A percentile compares a stretch with the other conserved stretches of the same genome.
These are phyloP conservation scores for Spathaspora girioi DNA, from an alignment of 805 yeast genomes.

Conservation along the genomic window DNA sequence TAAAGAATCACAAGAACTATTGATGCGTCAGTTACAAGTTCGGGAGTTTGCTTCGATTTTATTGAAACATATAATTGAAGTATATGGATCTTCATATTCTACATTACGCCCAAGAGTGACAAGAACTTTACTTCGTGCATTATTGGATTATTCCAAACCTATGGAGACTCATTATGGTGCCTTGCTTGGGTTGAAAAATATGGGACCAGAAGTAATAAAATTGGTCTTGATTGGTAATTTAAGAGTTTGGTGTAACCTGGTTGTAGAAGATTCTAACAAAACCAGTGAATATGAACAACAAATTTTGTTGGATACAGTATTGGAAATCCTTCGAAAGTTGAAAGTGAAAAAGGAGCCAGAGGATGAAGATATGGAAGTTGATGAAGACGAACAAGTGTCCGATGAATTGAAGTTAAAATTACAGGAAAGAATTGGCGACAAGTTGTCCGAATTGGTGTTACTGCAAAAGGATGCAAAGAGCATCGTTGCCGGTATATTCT, in stretches of 20 bases:
- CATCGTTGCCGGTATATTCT: conserved; percentile 63
- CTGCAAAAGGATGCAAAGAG: conserved; percentile 46
- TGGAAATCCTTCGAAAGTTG: conserved; percentile 55
- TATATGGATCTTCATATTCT: conserved; percentile 81
- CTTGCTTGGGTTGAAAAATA: conserved; percentile 72
- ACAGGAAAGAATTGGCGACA: conserved; percentile 56
- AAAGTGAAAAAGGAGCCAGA: conserved; percentile 22
- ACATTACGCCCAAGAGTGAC: conserved; percentile 92
- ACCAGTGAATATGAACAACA: conserved; percentile 41
- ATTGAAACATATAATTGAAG: conserved; percentile 69
- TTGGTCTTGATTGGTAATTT: conserved; percentile 81
- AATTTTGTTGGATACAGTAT: conserved; percentile 42
- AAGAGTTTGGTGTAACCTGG: conserved; percentile 70
- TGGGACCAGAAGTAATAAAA: conserved; percentile 86
- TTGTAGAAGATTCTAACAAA: conserved; percentile 37
- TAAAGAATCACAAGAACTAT: conserved; percentile 22
- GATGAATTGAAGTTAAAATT: conserved; percentile 40
- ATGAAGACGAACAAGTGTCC: conserved; percentile 22
- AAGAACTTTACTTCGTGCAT: conserved; percentile 86
- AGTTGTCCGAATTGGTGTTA: conserved; percentile 48
- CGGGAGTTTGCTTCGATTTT: conserved; percentile 87
- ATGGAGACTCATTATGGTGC: conserved; percentile 93
- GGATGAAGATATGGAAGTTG: conserved; percentile 33
- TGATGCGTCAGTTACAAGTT: conserved; percentile 50
- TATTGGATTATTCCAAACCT: conserved; percentile 78